A percentile compares a stretch with the other conserved stretches of the same genome.
Conservation (phyloP, 1,284 basidiomycete species). For the Phylloboletellus chloephorus region DNA sequence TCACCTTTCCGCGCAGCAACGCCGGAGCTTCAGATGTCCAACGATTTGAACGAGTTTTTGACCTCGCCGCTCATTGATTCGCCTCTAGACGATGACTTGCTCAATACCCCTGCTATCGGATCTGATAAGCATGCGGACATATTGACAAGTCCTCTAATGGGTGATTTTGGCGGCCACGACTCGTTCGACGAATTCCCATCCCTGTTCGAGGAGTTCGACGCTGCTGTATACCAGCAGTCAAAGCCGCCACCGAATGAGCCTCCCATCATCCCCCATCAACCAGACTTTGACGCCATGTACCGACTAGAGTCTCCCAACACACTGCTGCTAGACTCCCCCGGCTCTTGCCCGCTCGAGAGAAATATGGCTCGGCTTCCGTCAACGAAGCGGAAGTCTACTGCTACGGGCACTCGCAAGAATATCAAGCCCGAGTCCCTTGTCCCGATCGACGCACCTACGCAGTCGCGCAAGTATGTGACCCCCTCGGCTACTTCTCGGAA, state of each 20-base stretch:
- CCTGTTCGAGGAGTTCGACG: conserved; percentile 20
- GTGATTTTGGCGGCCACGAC: conserved; percentile 26
- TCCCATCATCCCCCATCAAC: conserved; percentile 14
- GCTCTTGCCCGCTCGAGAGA: conserved; percentile 31
- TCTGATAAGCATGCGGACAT: conserved; percentile 40
- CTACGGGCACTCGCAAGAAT: conserved; percentile 52
- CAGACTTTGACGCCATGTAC: conserved; percentile 38
- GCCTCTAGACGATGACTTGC: conserved; percentile 50
- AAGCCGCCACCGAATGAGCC: conserved; percentile 18
- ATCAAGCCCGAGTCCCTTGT: conserved; percentile 47
- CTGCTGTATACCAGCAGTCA: conserved; percentile 4
- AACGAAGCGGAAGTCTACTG: conserved; percentile 29
- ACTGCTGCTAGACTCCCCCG: conserved; percentile 40
- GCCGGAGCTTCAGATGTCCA: conserved; percentile 35
- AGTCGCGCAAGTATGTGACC: conserved; percentile 49
- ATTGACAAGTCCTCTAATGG: conserved; percentile 33
- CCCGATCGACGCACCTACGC: conserved; percentile 52
- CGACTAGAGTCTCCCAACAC: conserved; percentile 40
- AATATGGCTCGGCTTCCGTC: conserved; percentile 18
- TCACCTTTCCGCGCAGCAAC: conserved; percentile 19
- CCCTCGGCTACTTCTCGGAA: conserved; percentile 58
- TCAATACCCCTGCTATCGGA: conserved; percentile 50
- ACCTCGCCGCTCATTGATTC: conserved; percentile 48
- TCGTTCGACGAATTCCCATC: conserved; percentile 32
- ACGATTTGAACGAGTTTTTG: conserved; percentile 36